Percentiles rank a stretch among this genome's conserved stretches.
Evolutionary conservation across 2,329 filamentous ascomycete species (phyloP).

Genomic region (Escovopsis sp.): DNA sequence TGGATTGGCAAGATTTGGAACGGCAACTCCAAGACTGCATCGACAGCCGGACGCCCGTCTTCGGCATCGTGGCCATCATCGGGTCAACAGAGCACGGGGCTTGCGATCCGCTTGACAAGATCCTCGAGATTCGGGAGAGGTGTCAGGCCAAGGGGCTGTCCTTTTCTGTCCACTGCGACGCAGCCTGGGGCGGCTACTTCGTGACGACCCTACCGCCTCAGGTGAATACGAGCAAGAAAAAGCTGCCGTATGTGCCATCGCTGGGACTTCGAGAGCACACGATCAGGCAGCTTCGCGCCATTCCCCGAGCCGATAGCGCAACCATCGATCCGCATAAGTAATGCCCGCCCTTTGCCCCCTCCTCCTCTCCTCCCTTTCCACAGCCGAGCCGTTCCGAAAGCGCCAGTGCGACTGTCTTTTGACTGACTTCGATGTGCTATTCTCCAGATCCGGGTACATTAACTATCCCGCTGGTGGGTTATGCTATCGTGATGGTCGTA

Average conservation of each 20-base stretch:
- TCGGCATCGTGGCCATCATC: slow-evolving; percentile 28
- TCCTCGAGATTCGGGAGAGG: slow-evolving; percentile 23
- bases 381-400: too few species aligned
- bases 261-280: slow-evolving; percentile 17
- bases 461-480: slow-evolving; percentile 29
- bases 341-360: too few species aligned
- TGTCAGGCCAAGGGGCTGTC: slow-evolving; percentile 27
- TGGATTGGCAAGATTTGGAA: slow-evolving; percentile 20
- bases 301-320: slow-evolving; percentile 26
- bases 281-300: slow-evolving; percentile 22
- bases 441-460: slow-evolving; percentile 22
- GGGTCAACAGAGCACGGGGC: slow-evolving; percentile 33
- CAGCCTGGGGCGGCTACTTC: slow-evolving; percentile 36
- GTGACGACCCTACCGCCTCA: slow-evolving; percentile 23
- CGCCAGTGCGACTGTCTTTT: too few species aligned
- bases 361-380: too few species aligned
- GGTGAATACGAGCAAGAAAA: slow-evolving; percentile 1
- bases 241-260: slow-evolving; percentile 18
- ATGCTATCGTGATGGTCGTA: slow-evolving; percentile 27
- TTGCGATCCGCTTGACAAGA: slow-evolving; percentile 23
- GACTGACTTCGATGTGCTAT: too few species aligned
- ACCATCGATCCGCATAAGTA: slow-evolving; percentile 32
- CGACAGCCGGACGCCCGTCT: slow-evolving; percentile 18
- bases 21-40: slow-evolving; percentile 16
- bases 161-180: slow-evolving; percentile 31